Evolutionary conservation across 495 filamentous ascomycete genomes (phyloP), one percentile per base, ranked within the genome.

Genomic region (Peziza echinospora): DNA sequence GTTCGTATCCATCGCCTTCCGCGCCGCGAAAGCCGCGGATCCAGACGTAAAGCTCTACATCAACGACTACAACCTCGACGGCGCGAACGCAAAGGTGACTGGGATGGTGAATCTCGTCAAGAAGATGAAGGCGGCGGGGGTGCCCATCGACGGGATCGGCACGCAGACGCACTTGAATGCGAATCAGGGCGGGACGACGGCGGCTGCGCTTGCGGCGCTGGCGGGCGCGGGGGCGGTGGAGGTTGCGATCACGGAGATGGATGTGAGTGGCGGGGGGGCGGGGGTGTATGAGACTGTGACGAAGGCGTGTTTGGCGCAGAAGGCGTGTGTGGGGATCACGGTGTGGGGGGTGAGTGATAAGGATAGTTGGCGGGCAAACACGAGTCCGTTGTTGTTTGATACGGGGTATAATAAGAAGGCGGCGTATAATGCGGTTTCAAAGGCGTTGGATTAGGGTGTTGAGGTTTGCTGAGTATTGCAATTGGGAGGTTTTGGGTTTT

Each of bases 221-320:
- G 73, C 68, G 41, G 63, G 62, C 26, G 58, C 68, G 5, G 71
- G 66, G 39, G 67, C 71, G 26, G 56, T 59, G 44, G 74, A 81
- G 57, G 64, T 76, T n/a, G 76, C 75, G 21, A 66, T 81, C 44
- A 81, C 77, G n/a, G 78, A 82, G 55, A 66, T 81, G 41, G 78
- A 81, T 47, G 79, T 83, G 59, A 69, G 69, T 46, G 66, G 65
- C 44, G 75, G 70, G 8, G 64, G 67, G 30, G 50, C 66, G 17
- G 60, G 62, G 25, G 74, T 79, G 62, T 81, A 78, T 54, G 64
- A 68, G 23, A 62, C 68, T 39, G 67, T 73, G 25, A 67, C 71
- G 51, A 71, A 75, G 24, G 76, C 74, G 25, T 83, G 78, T 54
- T 54, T 79, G 26, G 8, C 8, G 26, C 26, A 34, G n/a, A 8